Base-by-base conservation (phyloP, 805 yeast genomes). In the Pichia deserticola region DNA sequence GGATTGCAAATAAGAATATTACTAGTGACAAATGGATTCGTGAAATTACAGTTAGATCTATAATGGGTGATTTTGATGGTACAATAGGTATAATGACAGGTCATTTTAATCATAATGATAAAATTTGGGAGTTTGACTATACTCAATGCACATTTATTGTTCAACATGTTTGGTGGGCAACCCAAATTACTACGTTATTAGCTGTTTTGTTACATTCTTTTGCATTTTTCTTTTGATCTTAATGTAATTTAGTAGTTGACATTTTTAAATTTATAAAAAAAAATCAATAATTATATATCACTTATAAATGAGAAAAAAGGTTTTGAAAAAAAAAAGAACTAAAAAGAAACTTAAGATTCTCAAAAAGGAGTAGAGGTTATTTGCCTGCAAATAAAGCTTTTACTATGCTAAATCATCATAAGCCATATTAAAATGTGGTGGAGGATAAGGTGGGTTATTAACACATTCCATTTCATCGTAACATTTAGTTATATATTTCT, bases 61-160 rank as follows among this genome's bases (percentile, higher is more conserved):
- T 92, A 81, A 93, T 93, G 98, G 99, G 99, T 15, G 97, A 93
- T 61, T 93, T 73, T 59, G 86, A 83, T 51, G 99, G 99, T 3
- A 86, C 85, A 58, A 78, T 89, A 2, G 99, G 98, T 0, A 67
- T 93, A 11, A 67, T 93, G 55, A 83, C 89, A 1, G 97, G 95
- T 2, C 79, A 74, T 47, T 84, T 78, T 63, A 72, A 79, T 58
- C 55, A 67, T 12, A 53, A 51, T 0, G 54, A 64, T 0, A 58
- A 65, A 1, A 58, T 60, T 20, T 85, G 95, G 92, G 75, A 75
- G 15, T 90, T 86, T 70, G 68, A 75, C 30, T 92, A 80, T 68
- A 65, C 77, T 6, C 70, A 84, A 52, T 93, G 99, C 68, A 83
- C 89, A 13, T 92, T 92, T 64, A 76, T 78, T 2, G 78, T 88